Evolutionary conservation across 495 filamentous ascomycete genomes (phyloP).

Genomic region (Aspergillus campestris): DNA sequence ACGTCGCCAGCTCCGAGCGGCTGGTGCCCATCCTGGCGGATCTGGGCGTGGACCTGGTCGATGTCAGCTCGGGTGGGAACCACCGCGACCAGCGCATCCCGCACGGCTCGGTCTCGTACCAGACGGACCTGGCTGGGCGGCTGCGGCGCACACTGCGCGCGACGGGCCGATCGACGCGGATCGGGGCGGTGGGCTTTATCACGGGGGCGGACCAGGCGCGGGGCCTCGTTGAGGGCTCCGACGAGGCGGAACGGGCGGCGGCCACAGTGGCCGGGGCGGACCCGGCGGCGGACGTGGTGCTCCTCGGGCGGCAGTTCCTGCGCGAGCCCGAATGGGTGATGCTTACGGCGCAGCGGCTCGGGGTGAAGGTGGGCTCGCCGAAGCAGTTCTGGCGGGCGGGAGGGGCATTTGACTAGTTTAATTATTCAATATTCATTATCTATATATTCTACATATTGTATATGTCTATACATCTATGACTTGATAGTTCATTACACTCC

Average conservation of each 20-base stretch:
- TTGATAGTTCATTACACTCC: too few species aligned
- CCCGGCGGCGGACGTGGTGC: slow-evolving; percentile 53
- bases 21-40: slow-evolving; percentile 58
- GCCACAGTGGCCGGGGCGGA: slow-evolving; percentile 21
- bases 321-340: slow-evolving; percentile 61
- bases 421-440: neutral
- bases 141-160: slow-evolving; percentile 49
- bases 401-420: neutral
- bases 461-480: too few species aligned
- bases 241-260: slow-evolving; percentile 35
- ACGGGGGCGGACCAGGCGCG: slow-evolving; percentile 53
- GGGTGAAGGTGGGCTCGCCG: slow-evolving; percentile 47
- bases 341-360: slow-evolving; percentile 49
- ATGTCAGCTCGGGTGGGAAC: slow-evolving; percentile 65
- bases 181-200: slow-evolving; percentile 71
- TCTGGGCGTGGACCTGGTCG: slow-evolving; percentile 64
- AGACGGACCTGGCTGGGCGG: slow-evolving; percentile 52
- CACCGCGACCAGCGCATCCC: slow-evolving; percentile 50
- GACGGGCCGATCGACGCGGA: slow-evolving; percentile 45
- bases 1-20: slow-evolving; percentile 48
- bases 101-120: slow-evolving; percentile 44
- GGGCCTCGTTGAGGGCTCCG: slow-evolving; percentile 46
- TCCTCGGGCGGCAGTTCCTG: slow-evolving; percentile 56
- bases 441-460: neutral
- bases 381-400: slow-evolving; percentile 38